Percentiles rank a stretch among this genome's conserved stretches.
These are phyloP conservation scores for Iris pallida DNA, from an alignment of 116 monocot genomes.

Conservation along the genomic window DNA sequence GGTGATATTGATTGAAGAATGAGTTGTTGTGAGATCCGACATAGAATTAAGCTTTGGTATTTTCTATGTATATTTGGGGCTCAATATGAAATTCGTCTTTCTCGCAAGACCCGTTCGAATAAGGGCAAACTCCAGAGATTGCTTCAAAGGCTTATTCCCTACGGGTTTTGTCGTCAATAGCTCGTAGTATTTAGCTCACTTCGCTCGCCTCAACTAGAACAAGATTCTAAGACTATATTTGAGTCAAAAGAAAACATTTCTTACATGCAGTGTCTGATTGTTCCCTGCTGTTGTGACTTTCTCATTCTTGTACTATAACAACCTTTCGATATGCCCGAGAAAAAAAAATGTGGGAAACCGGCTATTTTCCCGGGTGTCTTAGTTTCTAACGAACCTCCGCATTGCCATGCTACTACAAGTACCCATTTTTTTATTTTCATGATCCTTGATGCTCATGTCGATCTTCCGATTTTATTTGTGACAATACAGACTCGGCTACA, in stretches of 20 bases:
- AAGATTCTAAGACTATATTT: too few species aligned
- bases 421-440: too few species aligned
- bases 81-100: slow-evolving; percentile 13
- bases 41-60: too few species aligned
- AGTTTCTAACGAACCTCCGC: background rate
- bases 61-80: background rate
- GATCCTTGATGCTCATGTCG: too few species aligned
- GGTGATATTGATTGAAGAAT: too few species aligned
- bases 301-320: background rate
- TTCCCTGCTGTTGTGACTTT: slow-evolving; percentile 3
- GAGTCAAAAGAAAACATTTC: too few species aligned
- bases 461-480: too few species aligned
- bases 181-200: background rate
- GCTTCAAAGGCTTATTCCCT: slow-evolving; percentile 1
- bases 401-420: slow-evolving; percentile 7
- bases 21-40: too few species aligned
- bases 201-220: too few species aligned
- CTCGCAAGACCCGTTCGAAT: slow-evolving; percentile 17
- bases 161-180: background rate
- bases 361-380: slow-evolving; percentile 2
- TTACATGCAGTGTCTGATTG: too few species aligned
- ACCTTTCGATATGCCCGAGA: slow-evolving; percentile 5
- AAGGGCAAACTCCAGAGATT: slow-evolving; percentile 17
- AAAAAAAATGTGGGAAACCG: background rate
- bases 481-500: too few species aligned